Base-by-base conservation (phyloP, 176 grass and related monocot species). In the Aechmea fasciata region DNA sequence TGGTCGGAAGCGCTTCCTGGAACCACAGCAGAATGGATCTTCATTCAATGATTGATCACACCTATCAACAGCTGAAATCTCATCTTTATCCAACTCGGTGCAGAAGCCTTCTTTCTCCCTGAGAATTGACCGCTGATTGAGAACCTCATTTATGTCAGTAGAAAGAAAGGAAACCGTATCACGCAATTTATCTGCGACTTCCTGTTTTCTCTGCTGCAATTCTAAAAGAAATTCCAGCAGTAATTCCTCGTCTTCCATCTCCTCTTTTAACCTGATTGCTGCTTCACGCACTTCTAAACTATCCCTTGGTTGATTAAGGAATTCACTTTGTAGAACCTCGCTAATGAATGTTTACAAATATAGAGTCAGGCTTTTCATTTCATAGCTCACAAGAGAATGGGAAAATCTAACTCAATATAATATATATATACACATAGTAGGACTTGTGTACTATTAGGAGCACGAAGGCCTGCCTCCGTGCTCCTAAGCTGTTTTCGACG, bases 221-320 rank as follows among this genome's bases (percentile, higher is more conserved):
- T 86, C 77, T 24, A 87, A 78, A 75, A 99, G 89, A 81, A 99
- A 99, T 76, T 90, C 84, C 52, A 90, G 64, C 3, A 99, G 57
- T 49, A 99, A 74, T 64, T 99, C 87, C 68, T 99, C 90, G 59
- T 99, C 89, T 74, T 93, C 87, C 65, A 90, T 94, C 50, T 99
- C 90, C 82, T 99, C 90, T 54, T 67, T 85, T 81, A 99, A 83
- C 41, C 78, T 84, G 66, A 90, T 78, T 63, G 90, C 90, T 29
- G 84, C 77, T 67, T 97, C 87, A 49, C 77, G 89, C 75, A 92
- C 86, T 73, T 90, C 81, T 47, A 97, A 69, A 72, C 64, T 84
- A 81, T 90, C 83, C 71, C 82, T 83, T 28, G 75, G 85, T 55
- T 81, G 84, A 81, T 93, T 92, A 68, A 97, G 84, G 64, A 97